Base-by-base conservation (phyloP, 176 grass and related monocot genomes). In the Eleusine indica region DNA sequence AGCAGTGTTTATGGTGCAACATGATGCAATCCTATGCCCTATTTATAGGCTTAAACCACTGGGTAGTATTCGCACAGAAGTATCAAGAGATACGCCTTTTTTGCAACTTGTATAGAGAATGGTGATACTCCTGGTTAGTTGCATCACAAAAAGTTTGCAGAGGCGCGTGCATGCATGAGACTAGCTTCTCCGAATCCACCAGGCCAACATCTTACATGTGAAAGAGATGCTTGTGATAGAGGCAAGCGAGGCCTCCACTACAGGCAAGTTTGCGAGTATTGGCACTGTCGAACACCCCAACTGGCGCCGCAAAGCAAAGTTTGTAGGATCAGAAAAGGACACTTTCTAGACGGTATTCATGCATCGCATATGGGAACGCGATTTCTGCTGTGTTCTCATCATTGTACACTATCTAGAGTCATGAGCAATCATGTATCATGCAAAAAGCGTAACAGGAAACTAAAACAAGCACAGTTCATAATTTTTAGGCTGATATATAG, bases 11-110 rank as follows among this genome's bases (percentile, higher is more conserved):
- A 47, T 47, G 44, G 44, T 2, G 44, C 44, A 47, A 10, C 44
- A 71, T 29, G 57, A 56, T 69, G 62, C 7, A 4, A 68, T 73
- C 47, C 46, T 43, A 18, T 7, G 8, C 53, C 28, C 48, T 66
- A 77, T 85, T 91, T 91, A 91, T 91, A 91, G 82, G 77, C 21
- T 2, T 21, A 42, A 28, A 84, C 58, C 15, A 30, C 43, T 67
- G 48, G 9, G 46, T 49, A 32, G 57, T 60, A n/a, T 44, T 30
- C 44, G 84, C 61, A 56, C 48, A 41, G 80, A 86, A 77, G 76
- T 79, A 41, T 29, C 11, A 68, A 76, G 66, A 77, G 65, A 69
- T 52, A 80, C 4, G n/a, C 4, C 10, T 19, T 68, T 68, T 90
- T 40, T 68, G 49, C 83, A 78, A 83, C 60, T 78, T 82, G 70